These are phyloP conservation scores for Wallacemonas collosoma DNA, from an alignment of 208 protist species.

Conservation along the genomic window DNA sequence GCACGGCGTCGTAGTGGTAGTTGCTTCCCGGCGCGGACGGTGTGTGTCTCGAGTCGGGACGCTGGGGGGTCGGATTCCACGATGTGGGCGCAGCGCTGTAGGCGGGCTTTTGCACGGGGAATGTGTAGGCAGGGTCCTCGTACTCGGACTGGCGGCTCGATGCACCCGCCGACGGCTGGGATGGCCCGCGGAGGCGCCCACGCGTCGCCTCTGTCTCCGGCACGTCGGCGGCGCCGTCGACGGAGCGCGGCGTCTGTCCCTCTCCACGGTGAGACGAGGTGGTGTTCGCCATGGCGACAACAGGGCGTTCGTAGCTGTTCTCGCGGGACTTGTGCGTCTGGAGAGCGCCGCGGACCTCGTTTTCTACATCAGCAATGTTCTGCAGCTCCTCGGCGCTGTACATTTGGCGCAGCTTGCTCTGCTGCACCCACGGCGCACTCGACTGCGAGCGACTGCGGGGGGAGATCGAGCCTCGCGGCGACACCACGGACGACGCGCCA, in stretches of 20 bases:
- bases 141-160: slow-evolving; percentile 10
- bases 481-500: slow-evolving; percentile 18
- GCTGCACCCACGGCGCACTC: slow-evolving; percentile 31
- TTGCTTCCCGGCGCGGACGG: slow-evolving; percentile 8
- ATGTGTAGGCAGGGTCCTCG: slow-evolving; percentile 15
- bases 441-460: slow-evolving; percentile 33
- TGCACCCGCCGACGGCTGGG: neutral
- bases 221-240: slow-evolving; percentile 7
- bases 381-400: slow-evolving; percentile 62
- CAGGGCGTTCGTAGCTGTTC: slow-evolving; percentile 18
- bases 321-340: slow-evolving; percentile 35
- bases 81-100: neutral
- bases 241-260: slow-evolving; percentile 8
- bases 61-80: neutral
- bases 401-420: slow-evolving; percentile 40
- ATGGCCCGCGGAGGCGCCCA: slow-evolving; percentile 1
- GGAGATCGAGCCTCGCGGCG: slow-evolving; percentile 30
- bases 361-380: slow-evolving; percentile 55
- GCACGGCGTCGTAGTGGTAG: slow-evolving; percentile 13
- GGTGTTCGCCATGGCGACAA: slow-evolving; percentile 1
- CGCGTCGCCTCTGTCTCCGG: slow-evolving; percentile 16
- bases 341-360: slow-evolving; percentile 53
- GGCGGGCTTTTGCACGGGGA: slow-evolving; percentile 4
- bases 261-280: neutral
- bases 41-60: neutral